Percentiles rank a stretch among this genome's conserved stretches.
Evolutionary conservation across 331 rosid species (phyloP).

Genomic region (Malus hybrid): DNA sequence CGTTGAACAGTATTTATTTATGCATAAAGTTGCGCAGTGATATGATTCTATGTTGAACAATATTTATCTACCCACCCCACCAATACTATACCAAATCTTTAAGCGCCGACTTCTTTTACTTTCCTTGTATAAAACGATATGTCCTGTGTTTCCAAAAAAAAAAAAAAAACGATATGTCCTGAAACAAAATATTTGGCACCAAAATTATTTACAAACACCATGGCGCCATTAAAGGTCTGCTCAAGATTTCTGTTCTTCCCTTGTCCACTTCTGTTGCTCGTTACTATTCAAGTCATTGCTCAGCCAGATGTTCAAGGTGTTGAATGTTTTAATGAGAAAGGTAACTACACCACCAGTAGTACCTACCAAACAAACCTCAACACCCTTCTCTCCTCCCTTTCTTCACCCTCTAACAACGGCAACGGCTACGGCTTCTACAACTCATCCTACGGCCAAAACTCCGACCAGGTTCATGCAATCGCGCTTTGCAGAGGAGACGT

Average conservation of each 20-base stretch:
- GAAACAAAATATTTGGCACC: not conserved
- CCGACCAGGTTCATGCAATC: not conserved
- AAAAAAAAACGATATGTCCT: not conserved
- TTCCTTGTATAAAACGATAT: too few relatives aligned
- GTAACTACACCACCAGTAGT: not conserved
- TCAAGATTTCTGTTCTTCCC: not conserved
- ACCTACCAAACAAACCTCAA: not conserved
- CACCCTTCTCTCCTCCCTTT: constrained; percentile 1
- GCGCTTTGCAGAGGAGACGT: not conserved
- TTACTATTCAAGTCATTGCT: not conserved
- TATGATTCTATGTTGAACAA: too few relatives aligned
- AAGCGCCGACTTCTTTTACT: too few relatives aligned
- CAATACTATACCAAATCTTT: too few relatives aligned
- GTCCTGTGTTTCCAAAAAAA: not conserved
- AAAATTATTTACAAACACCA: not conserved
- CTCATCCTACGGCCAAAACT: not conserved
- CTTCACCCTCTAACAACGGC: not conserved
- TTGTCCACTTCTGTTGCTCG: not conserved
- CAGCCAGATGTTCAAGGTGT: not conserved
- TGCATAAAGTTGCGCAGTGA: too few relatives aligned
- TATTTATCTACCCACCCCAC: too few relatives aligned
- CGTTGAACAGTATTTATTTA: too few relatives aligned
- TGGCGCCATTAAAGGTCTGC: not conserved
- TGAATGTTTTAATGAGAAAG: not conserved
- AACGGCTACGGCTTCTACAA: not conserved